These are phyloP conservation scores for Erodium trifolium DNA, from an alignment of 441 rosid genomes.

Conservation along the genomic window DNA sequence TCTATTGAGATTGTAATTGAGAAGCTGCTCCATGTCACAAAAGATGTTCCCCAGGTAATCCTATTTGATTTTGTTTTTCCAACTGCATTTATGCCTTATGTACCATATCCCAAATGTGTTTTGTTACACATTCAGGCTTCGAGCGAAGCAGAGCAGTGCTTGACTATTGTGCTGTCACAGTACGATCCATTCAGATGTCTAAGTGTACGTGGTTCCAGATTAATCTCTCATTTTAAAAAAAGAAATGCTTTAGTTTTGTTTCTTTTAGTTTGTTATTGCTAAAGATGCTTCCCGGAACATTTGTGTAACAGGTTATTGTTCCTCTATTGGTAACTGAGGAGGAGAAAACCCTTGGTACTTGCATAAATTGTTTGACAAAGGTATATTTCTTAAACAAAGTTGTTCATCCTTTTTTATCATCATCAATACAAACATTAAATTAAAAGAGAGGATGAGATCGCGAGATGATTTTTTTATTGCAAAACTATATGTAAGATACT, in stretches of 20 bases:
- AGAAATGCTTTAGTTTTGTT: not conserved
- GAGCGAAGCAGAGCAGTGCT: constrained; percentile 80
- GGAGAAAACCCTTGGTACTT: constrained; percentile 84
- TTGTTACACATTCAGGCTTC: constrained; percentile 45
- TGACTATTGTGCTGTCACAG: constrained; percentile 60
- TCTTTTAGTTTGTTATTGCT: not conserved
- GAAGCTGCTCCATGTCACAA: constrained; percentile 71
- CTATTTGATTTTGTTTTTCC: constrained; percentile 11
- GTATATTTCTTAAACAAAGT: constrained; percentile 28
- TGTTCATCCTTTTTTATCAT: not conserved
- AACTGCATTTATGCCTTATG: constrained; percentile 11
- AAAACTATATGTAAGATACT: not conserved
- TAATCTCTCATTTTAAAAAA: constrained; percentile 10
- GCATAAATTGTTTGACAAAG: constrained; percentile 92
- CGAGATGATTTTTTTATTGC: not conserved
- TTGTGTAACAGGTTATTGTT: constrained; percentile 59
- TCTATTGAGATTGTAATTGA: constrained; percentile 83
- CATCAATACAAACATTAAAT: too few species aligned
- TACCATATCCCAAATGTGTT: constrained; percentile 20
- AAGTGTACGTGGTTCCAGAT: constrained; percentile 49
- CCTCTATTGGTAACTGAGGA: constrained; percentile 89
- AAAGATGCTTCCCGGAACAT: constrained; percentile 16
- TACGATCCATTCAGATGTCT: constrained; percentile 94
- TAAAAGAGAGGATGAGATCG: too few species aligned
- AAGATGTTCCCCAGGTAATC: constrained; percentile 68